Evolutionary conservation across 495 filamentous ascomycete genomes (phyloP).

Genomic region (Penicillium cinerascens): DNA sequence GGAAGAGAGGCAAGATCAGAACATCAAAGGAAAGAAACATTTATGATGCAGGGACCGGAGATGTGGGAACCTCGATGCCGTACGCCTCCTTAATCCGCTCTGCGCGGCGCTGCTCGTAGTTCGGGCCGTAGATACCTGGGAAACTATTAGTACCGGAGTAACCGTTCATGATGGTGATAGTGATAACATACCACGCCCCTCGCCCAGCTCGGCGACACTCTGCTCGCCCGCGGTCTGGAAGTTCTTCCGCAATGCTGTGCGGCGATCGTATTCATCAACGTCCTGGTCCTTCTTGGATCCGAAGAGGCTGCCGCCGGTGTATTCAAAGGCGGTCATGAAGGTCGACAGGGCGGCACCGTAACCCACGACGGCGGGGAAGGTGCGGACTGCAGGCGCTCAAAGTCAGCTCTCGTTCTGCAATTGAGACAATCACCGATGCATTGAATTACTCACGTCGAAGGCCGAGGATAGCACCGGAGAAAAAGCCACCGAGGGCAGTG

Average conservation of each 20-base stretch:
- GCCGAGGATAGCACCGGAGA: slow-evolving; percentile 66
- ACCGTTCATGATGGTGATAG: slow-evolving; percentile 1
- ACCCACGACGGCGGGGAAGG: slow-evolving; percentile 76
- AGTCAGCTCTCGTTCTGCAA: slow-evolving; percentile 1
- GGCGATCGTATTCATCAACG: slow-evolving; percentile 77
- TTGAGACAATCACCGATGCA: neutral
- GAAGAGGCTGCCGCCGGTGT: slow-evolving; percentile 64
- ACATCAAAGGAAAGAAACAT: slow-evolving; percentile 8
- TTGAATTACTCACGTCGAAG: slow-evolving; percentile 52
- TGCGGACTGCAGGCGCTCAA: slow-evolving; percentile 52
- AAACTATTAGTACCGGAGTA: slow-evolving; percentile 21
- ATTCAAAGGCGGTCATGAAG: slow-evolving; percentile 67
- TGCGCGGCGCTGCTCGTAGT: slow-evolving; percentile 81
- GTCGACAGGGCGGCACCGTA: slow-evolving; percentile 65
- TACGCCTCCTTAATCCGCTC: slow-evolving; percentile 86
- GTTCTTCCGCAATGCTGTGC: slow-evolving; percentile 70
- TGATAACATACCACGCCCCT: slow-evolving; percentile 72
- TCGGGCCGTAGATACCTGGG: slow-evolving; percentile 74
- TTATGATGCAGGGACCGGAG: slow-evolving; percentile 42
- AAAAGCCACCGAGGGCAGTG: slow-evolving; percentile 67
- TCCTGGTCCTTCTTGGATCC: slow-evolving; percentile 54
- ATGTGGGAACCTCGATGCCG: slow-evolving; percentile 71
- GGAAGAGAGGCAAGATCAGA: slow-evolving; percentile 15
- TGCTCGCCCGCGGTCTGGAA: slow-evolving; percentile 75
- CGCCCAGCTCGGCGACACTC: slow-evolving; percentile 77